phyloP scores from a whole-genome alignment of 139 green algal genomes.

The Picochlorum sp. region DNA sequence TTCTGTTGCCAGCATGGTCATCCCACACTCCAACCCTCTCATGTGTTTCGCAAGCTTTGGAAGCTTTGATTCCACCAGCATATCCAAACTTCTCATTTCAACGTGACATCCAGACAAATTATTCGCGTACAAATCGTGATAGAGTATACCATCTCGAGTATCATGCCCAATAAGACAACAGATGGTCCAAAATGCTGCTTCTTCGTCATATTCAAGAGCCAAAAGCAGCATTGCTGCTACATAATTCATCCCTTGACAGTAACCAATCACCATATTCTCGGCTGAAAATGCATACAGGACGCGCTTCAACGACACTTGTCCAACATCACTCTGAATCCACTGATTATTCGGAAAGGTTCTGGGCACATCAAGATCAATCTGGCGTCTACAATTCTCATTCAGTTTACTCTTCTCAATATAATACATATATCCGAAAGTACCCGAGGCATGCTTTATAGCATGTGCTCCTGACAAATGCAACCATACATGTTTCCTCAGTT shows the following conservation, averaged over 20 bases:
- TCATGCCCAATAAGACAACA: conserved; percentile 41
- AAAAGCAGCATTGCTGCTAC: conserved; percentile 70
- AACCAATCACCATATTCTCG: conserved; percentile 52
- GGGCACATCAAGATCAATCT: conserved; percentile 75
- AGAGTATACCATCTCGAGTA: conserved; percentile 40
- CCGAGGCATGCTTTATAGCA: background rate
- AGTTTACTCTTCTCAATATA: background rate
- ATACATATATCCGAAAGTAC: background rate
- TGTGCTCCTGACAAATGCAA: conserved; percentile 44
- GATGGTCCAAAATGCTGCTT: conserved; percentile 51
- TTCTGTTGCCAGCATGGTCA: conserved; percentile 71
- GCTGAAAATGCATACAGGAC: conserved; percentile 62
- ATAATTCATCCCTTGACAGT: conserved; percentile 74
- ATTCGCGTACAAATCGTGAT: conserved; percentile 54
- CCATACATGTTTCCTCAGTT: conserved; percentile 52
- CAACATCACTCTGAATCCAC: conserved; percentile 45
- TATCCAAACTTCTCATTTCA: conserved; percentile 57
- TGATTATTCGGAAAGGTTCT: conserved; percentile 64
- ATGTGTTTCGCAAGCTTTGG: conserved; percentile 53
- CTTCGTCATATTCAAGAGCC: conserved; percentile 39
- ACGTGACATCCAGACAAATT: conserved; percentile 69
- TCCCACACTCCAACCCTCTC: conserved; percentile 47
- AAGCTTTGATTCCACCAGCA: conserved; percentile 49
- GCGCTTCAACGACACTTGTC: conserved; percentile 46
- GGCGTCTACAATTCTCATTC: conserved; percentile 25